These are phyloP conservation scores for Aspergillus vadensis DNA, from an alignment of 2,329 filamentous ascomycete genomes.

Conservation along the genomic window DNA sequence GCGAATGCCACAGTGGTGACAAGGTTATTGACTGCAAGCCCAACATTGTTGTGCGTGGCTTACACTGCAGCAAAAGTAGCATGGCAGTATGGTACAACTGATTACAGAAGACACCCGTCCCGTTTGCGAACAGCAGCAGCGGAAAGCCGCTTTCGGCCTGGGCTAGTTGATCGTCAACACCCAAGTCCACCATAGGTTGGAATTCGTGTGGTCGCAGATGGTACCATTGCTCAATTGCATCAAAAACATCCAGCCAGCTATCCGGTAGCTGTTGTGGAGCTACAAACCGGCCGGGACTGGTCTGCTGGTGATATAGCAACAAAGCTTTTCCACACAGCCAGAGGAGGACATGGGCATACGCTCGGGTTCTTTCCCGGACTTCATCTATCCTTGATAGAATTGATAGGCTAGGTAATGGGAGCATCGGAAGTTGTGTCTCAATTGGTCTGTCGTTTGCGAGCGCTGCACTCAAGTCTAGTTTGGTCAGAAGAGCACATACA, in stretches of 20 bases:
- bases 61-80: slow-evolving; percentile 55
- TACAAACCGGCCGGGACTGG: slow-evolving; percentile 10
- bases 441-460: slow-evolving; percentile 26
- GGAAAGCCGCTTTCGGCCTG: slow-evolving; percentile 29
- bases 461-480: slow-evolving; percentile 27
- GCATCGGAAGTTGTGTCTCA: slow-evolving; percentile 19
- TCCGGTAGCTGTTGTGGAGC: slow-evolving; percentile 13
- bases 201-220: slow-evolving; percentile 31
- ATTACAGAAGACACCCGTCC: slow-evolving; percentile 50
- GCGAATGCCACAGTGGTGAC: slow-evolving; percentile 54
- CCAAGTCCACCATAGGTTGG: slow-evolving; percentile 38
- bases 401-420: slow-evolving; percentile 15
- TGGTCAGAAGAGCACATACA: neutral
- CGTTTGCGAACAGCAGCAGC: slow-evolving; percentile 51
- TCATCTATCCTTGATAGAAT: slow-evolving; percentile 18
- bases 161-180: slow-evolving; percentile 28
- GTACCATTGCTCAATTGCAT: slow-evolving; percentile 33
- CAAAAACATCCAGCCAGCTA: slow-evolving; percentile 28
- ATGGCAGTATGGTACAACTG: slow-evolving; percentile 61
- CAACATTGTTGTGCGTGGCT: slow-evolving; percentile 48
- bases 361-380: slow-evolving; percentile 12
- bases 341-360: slow-evolving; percentile 27
- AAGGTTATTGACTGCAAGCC: slow-evolving; percentile 35
- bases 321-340: slow-evolving; percentile 31
- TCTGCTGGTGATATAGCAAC: slow-evolving; percentile 21